Conservation (phyloP, 2,329 filamentous ascomycete species). For the Curvularia verruculosa region DNA sequence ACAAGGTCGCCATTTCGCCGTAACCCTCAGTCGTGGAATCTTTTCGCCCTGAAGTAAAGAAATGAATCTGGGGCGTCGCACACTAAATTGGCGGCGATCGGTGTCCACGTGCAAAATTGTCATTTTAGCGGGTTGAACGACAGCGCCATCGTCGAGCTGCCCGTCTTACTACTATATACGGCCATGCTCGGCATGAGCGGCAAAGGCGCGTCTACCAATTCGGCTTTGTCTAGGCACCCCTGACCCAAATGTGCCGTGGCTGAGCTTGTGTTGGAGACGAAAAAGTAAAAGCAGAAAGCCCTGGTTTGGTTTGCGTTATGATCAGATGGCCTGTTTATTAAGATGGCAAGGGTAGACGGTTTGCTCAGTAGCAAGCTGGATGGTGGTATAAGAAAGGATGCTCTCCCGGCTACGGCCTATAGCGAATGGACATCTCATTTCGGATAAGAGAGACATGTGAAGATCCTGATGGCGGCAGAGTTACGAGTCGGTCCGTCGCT, state of each 20-base stretch:
- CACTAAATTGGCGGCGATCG: slow-evolving; percentile 27
- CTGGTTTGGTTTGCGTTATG: not conserved
- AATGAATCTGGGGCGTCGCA: slow-evolving; percentile 17
- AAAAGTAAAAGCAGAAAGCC: not conserved
- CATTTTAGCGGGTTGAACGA: slow-evolving; percentile 28
- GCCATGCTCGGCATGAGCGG: slow-evolving; percentile 24
- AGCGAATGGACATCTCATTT: slow-evolving; percentile 23
- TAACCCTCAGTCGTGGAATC: not conserved
- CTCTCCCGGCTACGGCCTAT: slow-evolving; percentile 18
- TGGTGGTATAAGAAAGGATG: slow-evolving; percentile 10
- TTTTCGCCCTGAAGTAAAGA: slow-evolving; percentile 2
- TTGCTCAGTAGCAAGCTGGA: slow-evolving; percentile 12
- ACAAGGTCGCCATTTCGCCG: not conserved
- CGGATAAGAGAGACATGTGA: slow-evolving; percentile 28
- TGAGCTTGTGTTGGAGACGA: not conserved
- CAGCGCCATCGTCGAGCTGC: slow-evolving; percentile 5
- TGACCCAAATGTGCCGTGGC: slow-evolving; percentile 8
- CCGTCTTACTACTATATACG: not conserved
- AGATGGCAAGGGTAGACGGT: slow-evolving; percentile 1
- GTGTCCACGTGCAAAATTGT: slow-evolving; percentile 27
- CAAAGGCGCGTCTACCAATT: slow-evolving; percentile 18
- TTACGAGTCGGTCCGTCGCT: slow-evolving; percentile 1
- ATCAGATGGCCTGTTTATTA: not conserved
- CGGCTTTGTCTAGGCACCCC: slow-evolving; percentile 3
- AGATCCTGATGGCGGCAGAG: slow-evolving; percentile 25